Evolutionary conservation across 805 yeast species (phyloP).

Genomic region (Yamadazyma paraphyllophila): DNA sequence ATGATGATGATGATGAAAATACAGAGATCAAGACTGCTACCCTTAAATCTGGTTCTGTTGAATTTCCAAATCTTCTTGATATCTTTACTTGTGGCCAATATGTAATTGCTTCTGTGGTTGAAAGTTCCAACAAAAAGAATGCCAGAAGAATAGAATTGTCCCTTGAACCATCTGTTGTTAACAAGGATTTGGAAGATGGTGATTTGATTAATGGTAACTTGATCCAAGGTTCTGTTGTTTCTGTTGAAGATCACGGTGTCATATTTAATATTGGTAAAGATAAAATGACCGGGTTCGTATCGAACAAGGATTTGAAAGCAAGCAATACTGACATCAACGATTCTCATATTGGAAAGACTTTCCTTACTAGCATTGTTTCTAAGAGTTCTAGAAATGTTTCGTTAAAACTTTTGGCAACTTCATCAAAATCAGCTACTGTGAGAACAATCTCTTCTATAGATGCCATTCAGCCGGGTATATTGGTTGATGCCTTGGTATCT

Average conservation of each 20-base stretch:
- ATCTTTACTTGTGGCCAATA: constrained; percentile 76
- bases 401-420: constrained; percentile 44
- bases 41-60: constrained; percentile 19
- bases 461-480: constrained; percentile 80
- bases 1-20: constrained; percentile 32
- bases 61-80: constrained; percentile 54
- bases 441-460: constrained; percentile 69
- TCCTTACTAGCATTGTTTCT: constrained; percentile 55
- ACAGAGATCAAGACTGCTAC: constrained; percentile 20
- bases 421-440: constrained; percentile 45
- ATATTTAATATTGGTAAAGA: constrained; percentile 66
- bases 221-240: constrained; percentile 73
- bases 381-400: constrained; percentile 56
- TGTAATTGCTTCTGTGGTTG: constrained; percentile 77
- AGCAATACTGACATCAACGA: constrained; percentile 24
- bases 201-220: constrained; percentile 63
- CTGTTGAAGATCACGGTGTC: constrained; percentile 91
- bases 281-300: constrained; percentile 65
- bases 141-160: constrained; percentile 64
- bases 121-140: constrained; percentile 42
- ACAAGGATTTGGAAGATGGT: constrained; percentile 56
- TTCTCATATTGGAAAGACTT: constrained; percentile 61
- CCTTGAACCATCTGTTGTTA: constrained; percentile 72
- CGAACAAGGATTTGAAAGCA: constrained; percentile 59
- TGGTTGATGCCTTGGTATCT: constrained; percentile 70